phyloP scores from a whole-genome alignment of 164 flowering plant species.

The Piper betle region DNA sequence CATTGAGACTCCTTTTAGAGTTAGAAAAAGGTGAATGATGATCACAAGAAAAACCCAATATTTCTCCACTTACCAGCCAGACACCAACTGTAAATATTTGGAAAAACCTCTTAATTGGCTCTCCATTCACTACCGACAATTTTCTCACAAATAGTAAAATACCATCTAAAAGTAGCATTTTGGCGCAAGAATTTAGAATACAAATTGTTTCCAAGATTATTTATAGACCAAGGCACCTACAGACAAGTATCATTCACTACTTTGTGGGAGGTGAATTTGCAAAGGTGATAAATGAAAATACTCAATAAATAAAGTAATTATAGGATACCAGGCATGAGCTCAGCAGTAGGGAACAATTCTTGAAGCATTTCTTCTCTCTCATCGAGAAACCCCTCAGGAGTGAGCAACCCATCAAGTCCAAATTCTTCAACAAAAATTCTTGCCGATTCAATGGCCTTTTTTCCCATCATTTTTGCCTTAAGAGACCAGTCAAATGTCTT shows the following conservation, averaged over 20 bases:
- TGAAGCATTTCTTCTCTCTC: constrained; percentile 74
- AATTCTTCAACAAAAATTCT: constrained; percentile 71
- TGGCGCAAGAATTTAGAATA: not conserved
- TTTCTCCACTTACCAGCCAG: too few species aligned
- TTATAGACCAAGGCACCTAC: not conserved
- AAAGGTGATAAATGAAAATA: not conserved
- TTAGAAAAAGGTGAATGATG: too few species aligned
- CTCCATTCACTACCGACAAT: not conserved
- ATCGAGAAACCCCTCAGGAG: constrained; percentile 66
- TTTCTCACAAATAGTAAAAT: too few species aligned
- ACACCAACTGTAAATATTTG: too few species aligned
- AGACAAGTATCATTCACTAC: not conserved
- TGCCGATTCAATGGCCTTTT: constrained; percentile 85
- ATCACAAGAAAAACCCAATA: too few species aligned
- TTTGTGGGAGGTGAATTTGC: not conserved
- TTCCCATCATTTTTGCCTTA: constrained; percentile 96
- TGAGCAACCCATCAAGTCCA: constrained; percentile 65
- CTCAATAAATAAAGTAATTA: not conserved
- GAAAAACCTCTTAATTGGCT: too few species aligned
- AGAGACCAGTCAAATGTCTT: constrained; percentile 89
- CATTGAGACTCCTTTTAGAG: too few species aligned
- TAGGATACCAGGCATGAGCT: constrained; percentile 77
- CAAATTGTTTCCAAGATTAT: not conserved
- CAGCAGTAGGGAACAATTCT: constrained; percentile 56
- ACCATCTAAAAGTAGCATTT: not conserved